These are phyloP conservation scores for Brassica carinata DNA, from an alignment of 345 rosid genomes.

Conservation along the genomic window DNA sequence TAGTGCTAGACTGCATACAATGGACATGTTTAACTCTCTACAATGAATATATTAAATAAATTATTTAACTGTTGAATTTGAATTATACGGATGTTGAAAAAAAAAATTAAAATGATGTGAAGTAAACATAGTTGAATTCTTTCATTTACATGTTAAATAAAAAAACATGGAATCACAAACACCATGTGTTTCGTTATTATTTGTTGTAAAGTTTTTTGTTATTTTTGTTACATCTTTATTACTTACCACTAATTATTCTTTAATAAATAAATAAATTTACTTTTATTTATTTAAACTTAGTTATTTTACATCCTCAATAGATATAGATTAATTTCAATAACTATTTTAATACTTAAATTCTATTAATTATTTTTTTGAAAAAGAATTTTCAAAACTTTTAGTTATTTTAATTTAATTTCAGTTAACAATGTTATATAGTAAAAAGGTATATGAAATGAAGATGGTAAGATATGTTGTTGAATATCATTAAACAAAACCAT, in stretches of 20 bases:
- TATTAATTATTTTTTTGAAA: too few relatives aligned
- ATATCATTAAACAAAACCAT: not conserved
- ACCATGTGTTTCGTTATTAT: not conserved
- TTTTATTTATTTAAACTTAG: not conserved
- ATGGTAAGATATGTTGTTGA: not conserved
- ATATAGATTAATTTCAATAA: not conserved
- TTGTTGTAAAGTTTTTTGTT: not conserved
- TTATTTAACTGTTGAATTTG: not conserved
- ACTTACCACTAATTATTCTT: not conserved
- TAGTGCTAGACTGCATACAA: constrained; percentile 23
- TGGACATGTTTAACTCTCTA: not conserved
- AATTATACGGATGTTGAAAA: not conserved
- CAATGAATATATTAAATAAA: not conserved
- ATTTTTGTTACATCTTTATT: not conserved
- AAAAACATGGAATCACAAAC: not conserved
- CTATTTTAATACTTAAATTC: not conserved
- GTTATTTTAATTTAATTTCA: not conserved
- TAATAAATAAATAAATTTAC: not conserved
- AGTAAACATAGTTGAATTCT: not conserved
- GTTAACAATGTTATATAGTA: not conserved
- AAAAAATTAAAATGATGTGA: not conserved
- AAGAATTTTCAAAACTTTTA: not conserved
- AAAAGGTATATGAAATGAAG: not conserved
- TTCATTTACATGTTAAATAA: not conserved
- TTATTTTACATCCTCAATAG: not conserved